A percentile compares a stretch with the other conserved stretches of the same genome.
Evolutionary conservation across 169 alveolate genomes (phyloP).

Genomic region (Perkinsus olseni): DNA sequence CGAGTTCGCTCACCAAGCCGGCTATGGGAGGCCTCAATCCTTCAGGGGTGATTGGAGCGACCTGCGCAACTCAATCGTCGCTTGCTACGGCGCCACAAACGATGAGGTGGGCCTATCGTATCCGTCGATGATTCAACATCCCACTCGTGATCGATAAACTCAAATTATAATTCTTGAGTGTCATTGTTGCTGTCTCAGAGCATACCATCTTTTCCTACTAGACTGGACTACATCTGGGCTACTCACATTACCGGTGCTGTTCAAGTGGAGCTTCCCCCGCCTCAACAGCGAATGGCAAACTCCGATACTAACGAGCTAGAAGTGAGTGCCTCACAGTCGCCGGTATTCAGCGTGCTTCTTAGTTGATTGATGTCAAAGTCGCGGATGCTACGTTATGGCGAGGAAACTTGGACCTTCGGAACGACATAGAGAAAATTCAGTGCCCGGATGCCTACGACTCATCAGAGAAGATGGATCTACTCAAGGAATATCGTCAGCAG

Average conservation of each 20-base stretch:
- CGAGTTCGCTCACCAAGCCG: neutral
- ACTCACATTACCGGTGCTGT: neutral
- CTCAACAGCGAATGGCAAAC: neutral
- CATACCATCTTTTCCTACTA: neutral
- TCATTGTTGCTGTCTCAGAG: neutral
- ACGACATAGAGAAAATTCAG: neutral
- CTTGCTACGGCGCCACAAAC: neutral
- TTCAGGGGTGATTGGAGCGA: neutral
- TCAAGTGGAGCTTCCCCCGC: neutral
- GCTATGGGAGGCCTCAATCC: neutral
- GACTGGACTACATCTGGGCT: neutral
- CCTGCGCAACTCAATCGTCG: neutral
- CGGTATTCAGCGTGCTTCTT: neutral
- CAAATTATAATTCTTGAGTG: no score
- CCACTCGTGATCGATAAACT: no score
- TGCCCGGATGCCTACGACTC: neutral
- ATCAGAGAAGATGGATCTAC: neutral
- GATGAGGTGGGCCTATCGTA: neutral
- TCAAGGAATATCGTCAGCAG: neutral
- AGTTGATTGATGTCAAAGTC: neutral
- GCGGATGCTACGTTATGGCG: neutral
- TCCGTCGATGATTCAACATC: no score
- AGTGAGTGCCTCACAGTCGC: no score
- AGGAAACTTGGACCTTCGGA: neutral
- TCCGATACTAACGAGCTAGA: no score